phyloP scores from a whole-genome alignment of 2,329 filamentous ascomycete species.

The Emericellopsis cladophorae region DNA sequence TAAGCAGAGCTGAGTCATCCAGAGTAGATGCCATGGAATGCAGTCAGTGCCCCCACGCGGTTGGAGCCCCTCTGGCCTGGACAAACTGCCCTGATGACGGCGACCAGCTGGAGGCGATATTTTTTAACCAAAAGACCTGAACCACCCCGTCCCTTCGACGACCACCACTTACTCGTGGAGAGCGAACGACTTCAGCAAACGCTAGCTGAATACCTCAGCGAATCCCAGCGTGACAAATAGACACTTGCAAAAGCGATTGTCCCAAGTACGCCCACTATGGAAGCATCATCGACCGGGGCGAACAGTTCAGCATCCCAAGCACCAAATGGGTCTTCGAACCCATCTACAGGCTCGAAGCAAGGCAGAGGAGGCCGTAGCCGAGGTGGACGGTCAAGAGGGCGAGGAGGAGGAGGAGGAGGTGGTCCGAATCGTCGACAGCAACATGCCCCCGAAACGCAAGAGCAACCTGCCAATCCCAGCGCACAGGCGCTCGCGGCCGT shows the following conservation, averaged over 20 bases:
- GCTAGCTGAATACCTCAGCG: too few species aligned
- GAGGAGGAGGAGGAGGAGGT: constrained; percentile 20
- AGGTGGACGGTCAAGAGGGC: not conserved
- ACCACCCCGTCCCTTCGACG: not conserved
- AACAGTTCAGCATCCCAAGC: constrained; percentile 5
- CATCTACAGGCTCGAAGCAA: not conserved
- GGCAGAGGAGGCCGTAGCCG: constrained; percentile 17
- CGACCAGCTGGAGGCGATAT: not conserved
- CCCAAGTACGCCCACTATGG: not conserved
- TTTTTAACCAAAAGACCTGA: not conserved
- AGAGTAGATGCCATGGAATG: too few species aligned
- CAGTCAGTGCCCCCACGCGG: too few species aligned
- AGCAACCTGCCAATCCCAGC: constrained; percentile 12
- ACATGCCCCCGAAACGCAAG: not conserved
- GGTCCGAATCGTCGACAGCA: not conserved
- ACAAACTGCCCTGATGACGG: too few species aligned
- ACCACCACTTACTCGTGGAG: too few species aligned
- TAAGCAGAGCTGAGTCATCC: too few species aligned
- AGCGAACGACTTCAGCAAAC: too few species aligned
- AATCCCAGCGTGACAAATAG: too few species aligned
- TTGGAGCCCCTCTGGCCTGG: too few species aligned
- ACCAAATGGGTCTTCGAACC: not conserved
- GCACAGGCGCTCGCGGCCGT: constrained; percentile 11
- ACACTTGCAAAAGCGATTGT: not conserved
- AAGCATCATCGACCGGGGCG: constrained; percentile 4